phyloP scores from a whole-genome alignment of 2,329 filamentous ascomycete genomes.

The Nothopassalora personata region DNA sequence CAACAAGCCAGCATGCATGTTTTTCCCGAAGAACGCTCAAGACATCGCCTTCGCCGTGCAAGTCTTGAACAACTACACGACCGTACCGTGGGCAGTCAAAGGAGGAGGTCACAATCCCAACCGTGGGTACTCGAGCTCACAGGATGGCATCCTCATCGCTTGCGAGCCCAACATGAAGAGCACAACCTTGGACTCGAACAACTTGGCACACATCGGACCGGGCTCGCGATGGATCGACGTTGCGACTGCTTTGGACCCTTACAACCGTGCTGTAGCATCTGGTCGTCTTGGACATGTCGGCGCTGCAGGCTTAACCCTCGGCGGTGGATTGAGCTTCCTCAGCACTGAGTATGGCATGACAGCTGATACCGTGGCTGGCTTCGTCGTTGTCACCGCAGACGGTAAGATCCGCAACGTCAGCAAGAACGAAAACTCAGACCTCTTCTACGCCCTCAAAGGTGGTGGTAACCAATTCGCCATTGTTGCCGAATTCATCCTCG shows the following conservation, averaged over 20 bases:
- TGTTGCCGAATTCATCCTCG: constrained; percentile 37
- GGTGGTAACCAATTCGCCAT: constrained; percentile 27
- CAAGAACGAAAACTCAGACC: constrained; percentile 22
- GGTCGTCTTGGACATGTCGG: constrained; percentile 26
- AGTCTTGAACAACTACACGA: constrained; percentile 43
- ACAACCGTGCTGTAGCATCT: constrained; percentile 20
- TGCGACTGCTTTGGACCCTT: constrained; percentile 18
- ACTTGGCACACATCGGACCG: constrained; percentile 26
- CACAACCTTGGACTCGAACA: constrained; percentile 31
- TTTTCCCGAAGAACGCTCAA: constrained; percentile 44
- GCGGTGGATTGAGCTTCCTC: constrained; percentile 27
- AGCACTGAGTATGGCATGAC: constrained; percentile 24
- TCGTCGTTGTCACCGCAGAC: constrained; percentile 26
- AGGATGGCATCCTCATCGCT: constrained; percentile 41
- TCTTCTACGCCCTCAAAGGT: constrained; percentile 26
- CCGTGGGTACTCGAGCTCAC: constrained; percentile 43
- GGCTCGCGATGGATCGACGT: constrained; percentile 24
- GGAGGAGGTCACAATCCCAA: constrained; percentile 48
- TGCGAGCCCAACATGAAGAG: constrained; percentile 40
- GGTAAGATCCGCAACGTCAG: constrained; percentile 24
- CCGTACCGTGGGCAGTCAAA: constrained; percentile 52
- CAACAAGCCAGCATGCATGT: constrained; percentile 19
- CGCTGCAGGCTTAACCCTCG: constrained; percentile 27
- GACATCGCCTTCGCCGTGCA: constrained; percentile 52
- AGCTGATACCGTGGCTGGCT: constrained; percentile 30